A percentile compares a stretch with the other conserved stretches of the same genome.
Conservation (phyloP, 2,329 filamentous ascomycete genomes). For the Exophiala viscosa region DNA sequence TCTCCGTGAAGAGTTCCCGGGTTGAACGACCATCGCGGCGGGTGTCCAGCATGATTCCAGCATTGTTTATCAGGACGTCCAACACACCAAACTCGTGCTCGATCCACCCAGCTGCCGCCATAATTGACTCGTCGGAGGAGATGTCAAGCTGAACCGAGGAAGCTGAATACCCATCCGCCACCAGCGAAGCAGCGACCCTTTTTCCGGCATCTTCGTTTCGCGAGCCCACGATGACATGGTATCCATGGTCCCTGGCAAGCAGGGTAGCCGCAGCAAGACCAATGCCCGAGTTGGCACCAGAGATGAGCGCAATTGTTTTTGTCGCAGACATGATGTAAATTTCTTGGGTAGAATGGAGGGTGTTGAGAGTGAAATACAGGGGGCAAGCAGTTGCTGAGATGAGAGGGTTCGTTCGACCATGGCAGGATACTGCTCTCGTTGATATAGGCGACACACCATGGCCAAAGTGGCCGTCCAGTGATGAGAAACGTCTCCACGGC, state of each 20-base stretch:
- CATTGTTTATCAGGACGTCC: constrained; percentile 27
- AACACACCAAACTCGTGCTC: constrained; percentile 10
- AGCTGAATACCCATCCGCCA: constrained; percentile 26
- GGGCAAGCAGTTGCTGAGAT: too few relatives aligned
- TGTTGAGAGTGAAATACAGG: too few relatives aligned
- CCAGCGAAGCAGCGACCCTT: constrained; percentile 28
- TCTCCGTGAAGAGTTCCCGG: constrained; percentile 37
- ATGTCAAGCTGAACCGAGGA: constrained; percentile 21
- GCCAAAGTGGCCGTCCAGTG: too few relatives aligned
- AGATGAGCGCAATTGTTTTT: neutral
- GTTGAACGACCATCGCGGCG: constrained; percentile 31
- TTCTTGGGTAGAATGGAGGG: neutral
- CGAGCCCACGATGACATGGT: constrained; percentile 36
- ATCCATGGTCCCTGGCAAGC: constrained; percentile 17
- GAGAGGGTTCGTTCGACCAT: too few relatives aligned
- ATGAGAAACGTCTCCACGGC: too few relatives aligned
- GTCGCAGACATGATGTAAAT: neutral
- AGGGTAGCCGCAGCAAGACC: constrained; percentile 3
- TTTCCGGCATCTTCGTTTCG: constrained; percentile 31
- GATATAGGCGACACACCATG: too few relatives aligned
- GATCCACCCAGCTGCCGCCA: constrained; percentile 9
- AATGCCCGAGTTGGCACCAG: constrained; percentile 2
- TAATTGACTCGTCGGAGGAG: constrained; percentile 13
- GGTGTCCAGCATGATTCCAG: constrained; percentile 29
- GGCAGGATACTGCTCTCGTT: too few relatives aligned